phyloP scores from a whole-genome alignment of 139 green algal genomes.

The Coelastrella sp. region DNA sequence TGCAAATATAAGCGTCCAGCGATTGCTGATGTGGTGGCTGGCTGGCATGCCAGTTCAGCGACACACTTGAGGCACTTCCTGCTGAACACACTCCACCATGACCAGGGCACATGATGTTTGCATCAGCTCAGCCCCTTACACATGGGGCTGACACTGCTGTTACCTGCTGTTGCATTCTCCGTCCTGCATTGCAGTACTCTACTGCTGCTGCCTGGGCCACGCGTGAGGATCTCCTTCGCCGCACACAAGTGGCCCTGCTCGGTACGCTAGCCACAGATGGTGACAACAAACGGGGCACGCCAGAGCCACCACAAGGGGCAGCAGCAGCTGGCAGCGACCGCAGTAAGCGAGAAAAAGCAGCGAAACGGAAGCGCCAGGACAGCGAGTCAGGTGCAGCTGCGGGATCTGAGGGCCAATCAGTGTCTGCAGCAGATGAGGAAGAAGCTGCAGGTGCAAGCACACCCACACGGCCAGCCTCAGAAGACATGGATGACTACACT shows the following conservation, averaged over 20 bases:
- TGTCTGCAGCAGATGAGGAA: not conserved
- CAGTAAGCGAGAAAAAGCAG: not conserved
- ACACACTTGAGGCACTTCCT: too few relatives aligned
- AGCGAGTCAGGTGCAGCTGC: not conserved
- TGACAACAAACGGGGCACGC: constrained; percentile 13
- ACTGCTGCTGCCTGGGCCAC: constrained; percentile 63
- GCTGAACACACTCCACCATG: too few relatives aligned
- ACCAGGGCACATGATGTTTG: too few relatives aligned
- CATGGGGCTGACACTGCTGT: not conserved
- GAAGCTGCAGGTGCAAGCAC: not conserved
- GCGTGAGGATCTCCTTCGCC: constrained; percentile 16
- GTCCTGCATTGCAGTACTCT: constrained; percentile 52
- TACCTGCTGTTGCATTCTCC: not conserved
- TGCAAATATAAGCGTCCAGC: too few relatives aligned
- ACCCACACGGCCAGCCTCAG: constrained; percentile 13
- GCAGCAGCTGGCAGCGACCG: not conserved
- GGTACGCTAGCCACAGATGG: not conserved
- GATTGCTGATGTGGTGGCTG: too few relatives aligned
- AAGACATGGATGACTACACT: not conserved
- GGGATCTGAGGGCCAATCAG: not conserved
- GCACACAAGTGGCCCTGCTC: constrained; percentile 22
- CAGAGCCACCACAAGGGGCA: constrained; percentile 9
- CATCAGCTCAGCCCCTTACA: too few relatives aligned
- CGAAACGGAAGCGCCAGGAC: not conserved
- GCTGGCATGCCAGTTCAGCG: too few relatives aligned